These are phyloP conservation scores for Alternaria rosae DNA, from an alignment of 2,329 filamentous ascomycete genomes.

Conservation along the genomic window DNA sequence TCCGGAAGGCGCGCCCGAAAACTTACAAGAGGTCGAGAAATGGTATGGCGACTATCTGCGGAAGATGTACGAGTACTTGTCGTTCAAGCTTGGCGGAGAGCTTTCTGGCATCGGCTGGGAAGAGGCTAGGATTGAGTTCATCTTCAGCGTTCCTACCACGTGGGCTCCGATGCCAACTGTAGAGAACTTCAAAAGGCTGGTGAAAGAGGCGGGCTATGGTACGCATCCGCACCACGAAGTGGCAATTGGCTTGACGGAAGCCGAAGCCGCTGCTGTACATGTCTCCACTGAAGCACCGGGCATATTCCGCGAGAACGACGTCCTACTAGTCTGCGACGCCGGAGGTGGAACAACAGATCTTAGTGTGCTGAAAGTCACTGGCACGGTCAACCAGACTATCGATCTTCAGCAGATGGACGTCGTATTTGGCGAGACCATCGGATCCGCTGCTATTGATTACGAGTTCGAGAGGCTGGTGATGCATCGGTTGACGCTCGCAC, in stretches of 20 bases:
- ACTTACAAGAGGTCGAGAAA: constrained; percentile 54
- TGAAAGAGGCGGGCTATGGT: constrained; percentile 60
- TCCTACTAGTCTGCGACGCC: constrained; percentile 60
- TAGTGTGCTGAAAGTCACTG: constrained; percentile 47
- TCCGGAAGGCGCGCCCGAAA: constrained; percentile 54
- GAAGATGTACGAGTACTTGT: constrained; percentile 60
- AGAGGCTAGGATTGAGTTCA: constrained; percentile 59
- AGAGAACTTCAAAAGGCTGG: constrained; percentile 60
- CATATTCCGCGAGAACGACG: constrained; percentile 51
- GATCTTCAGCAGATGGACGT: constrained; percentile 47
- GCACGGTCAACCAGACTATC: constrained; percentile 36
- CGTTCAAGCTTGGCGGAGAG: constrained; percentile 47
- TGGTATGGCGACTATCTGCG: constrained; percentile 60
- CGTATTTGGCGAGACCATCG: constrained; percentile 52
- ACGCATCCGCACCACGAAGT: constrained; percentile 47
- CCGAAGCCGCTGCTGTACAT: constrained; percentile 62
- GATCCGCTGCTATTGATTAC: constrained; percentile 52
- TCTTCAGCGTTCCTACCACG: constrained; percentile 66
- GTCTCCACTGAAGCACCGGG: constrained; percentile 50
- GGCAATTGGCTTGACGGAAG: constrained; percentile 60
- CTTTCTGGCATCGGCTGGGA: constrained; percentile 48
- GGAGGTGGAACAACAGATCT: constrained; percentile 60
- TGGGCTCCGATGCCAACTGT: constrained; percentile 61
- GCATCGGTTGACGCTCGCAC: constrained; percentile 39
- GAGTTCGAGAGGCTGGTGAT: constrained; percentile 49